These are phyloP conservation scores for Coemansia sp. DNA, from an alignment of 192 early-diverging fungal species.

Conservation along the genomic window DNA sequence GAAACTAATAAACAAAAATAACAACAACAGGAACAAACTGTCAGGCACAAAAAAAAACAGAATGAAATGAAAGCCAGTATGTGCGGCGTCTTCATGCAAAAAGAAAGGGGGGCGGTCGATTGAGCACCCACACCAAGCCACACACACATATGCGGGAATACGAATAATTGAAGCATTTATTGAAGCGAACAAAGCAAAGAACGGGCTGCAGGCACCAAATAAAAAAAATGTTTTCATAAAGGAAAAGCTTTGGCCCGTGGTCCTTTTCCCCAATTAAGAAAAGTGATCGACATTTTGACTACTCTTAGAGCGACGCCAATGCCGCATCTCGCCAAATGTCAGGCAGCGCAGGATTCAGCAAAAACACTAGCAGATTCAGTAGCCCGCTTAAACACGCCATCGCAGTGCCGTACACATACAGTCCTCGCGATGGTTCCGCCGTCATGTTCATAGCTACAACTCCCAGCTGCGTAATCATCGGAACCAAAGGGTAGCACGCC, in stretches of 20 bases:
- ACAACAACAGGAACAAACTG: conserved; percentile 4
- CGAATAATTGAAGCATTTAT: neutral
- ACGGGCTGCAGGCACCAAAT: conserved; percentile 8
- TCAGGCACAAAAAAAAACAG: neutral
- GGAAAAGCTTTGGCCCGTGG: neutral
- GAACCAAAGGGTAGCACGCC: conserved; percentile 46
- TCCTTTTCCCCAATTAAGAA: neutral
- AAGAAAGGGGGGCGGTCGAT: conserved; percentile 6
- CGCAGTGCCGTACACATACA: conserved; percentile 43
- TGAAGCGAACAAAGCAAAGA: neutral
- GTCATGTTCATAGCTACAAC: conserved; percentile 48
- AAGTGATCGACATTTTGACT: neutral
- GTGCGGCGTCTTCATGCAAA: neutral
- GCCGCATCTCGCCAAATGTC: conserved; percentile 41
- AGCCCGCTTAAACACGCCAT: conserved; percentile 33
- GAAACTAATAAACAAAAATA: neutral
- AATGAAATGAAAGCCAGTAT: neutral
- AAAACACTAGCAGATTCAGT: conserved; percentile 46
- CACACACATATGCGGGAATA: neutral
- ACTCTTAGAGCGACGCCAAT: conserved; percentile 20
- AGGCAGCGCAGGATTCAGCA: conserved; percentile 52
- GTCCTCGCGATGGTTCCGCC: conserved; percentile 10
- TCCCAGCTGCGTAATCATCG: conserved; percentile 47
- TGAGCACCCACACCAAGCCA: conserved; percentile 4
- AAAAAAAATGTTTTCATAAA: conserved; percentile 11